phyloP scores from a whole-genome alignment of 108 stramenopile species.

The Cyclotella baltica region DNA sequence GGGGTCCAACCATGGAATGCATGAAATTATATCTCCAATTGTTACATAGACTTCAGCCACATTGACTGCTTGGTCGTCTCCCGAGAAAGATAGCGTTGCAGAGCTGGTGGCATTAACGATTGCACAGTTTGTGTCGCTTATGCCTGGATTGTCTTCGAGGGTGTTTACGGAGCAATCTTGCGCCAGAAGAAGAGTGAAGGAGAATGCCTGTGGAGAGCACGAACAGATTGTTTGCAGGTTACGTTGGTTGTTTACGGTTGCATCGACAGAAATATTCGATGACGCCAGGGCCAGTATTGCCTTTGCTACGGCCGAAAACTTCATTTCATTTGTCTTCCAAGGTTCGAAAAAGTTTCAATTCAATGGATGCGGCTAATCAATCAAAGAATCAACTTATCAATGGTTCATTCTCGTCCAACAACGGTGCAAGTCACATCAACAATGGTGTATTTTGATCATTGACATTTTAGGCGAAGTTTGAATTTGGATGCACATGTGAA shows the following conservation, averaged over 20 bases:
- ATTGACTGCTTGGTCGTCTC: not conserved
- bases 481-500: too few relatives aligned
- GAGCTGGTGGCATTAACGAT: constrained; percentile 3
- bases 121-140: constrained; percentile 7
- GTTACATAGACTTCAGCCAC: not conserved
- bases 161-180: constrained; percentile 11
- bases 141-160: constrained; percentile 18
- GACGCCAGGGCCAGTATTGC: not conserved
- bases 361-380: too few relatives aligned
- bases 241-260: not conserved
- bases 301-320: not conserved
- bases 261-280: not conserved
- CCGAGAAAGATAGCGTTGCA: not conserved
- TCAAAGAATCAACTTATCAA: too few relatives aligned
- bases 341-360: too few relatives aligned
- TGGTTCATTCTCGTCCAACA: too few relatives aligned
- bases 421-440: too few relatives aligned
- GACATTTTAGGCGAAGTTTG: too few relatives aligned
- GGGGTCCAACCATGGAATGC: constrained; percentile 19
- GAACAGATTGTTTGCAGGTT: constrained; percentile 17
- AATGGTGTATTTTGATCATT: too few relatives aligned
- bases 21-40: constrained; percentile 5
- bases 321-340: not conserved
- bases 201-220: constrained; percentile 17
- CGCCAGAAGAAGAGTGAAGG: constrained; percentile 11